Evolutionary conservation across 164 flowering plant genomes (phyloP).

Genomic region (Nymphaea thermarum): DNA sequence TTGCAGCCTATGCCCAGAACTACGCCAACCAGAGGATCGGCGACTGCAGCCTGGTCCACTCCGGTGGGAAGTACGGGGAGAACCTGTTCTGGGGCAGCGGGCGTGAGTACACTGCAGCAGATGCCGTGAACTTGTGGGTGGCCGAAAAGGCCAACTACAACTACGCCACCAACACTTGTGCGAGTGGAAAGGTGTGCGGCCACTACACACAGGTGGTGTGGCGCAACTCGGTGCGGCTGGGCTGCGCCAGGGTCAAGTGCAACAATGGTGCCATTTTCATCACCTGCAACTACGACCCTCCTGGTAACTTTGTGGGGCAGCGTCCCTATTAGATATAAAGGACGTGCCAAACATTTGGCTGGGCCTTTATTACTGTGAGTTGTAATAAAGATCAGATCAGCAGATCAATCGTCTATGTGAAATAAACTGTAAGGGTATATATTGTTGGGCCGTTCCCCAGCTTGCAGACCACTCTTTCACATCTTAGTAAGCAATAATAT

Average conservation of each 20-base stretch:
- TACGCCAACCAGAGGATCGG: slow-evolving; percentile 11
- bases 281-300: slow-evolving; percentile 12
- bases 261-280: neutral
- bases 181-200: slow-evolving; percentile 3
- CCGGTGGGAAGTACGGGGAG: slow-evolving; percentile 28
- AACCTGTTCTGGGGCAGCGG: slow-evolving; percentile 24
- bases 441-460: too few species aligned
- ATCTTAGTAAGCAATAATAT: too few species aligned
- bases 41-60: slow-evolving; percentile 3
- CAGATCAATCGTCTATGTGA: too few species aligned
- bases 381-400: too few species aligned
- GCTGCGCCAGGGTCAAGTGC: slow-evolving; percentile 10
- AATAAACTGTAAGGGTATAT: too few species aligned
- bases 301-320: neutral
- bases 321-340: neutral
- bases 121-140: slow-evolving; percentile 34
- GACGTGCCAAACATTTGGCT: too few species aligned
- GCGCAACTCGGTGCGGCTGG: slow-evolving; percentile 5
- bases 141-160: slow-evolving; percentile 24
- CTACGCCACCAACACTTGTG: slow-evolving; percentile 5
- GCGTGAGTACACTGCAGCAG: slow-evolving; percentile 6
- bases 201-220: slow-evolving; percentile 14
- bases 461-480: too few species aligned
- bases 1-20: slow-evolving; percentile 14
- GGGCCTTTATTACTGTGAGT: too few species aligned